Percentiles rank a stretch among this genome's conserved stretches.
These are phyloP conservation scores for Hanseniaspora lindneri DNA, from an alignment of 805 yeast species.

Conservation along the genomic window DNA sequence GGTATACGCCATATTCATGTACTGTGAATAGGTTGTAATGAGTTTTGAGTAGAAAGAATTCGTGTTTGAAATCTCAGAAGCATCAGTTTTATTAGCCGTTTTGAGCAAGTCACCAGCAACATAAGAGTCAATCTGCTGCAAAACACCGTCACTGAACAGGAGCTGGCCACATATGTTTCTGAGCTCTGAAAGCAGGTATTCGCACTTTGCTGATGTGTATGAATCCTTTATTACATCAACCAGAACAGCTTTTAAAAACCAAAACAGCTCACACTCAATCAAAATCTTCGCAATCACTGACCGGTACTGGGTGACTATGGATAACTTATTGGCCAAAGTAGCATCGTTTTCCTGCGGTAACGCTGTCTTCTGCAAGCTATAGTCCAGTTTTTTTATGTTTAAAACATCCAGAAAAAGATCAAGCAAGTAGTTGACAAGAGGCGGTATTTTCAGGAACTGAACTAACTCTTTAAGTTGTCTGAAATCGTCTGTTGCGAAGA, in stretches of 20 bases:
- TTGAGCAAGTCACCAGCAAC: background rate
- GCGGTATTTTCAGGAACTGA: conserved; percentile 48
- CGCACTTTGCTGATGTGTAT: conserved; percentile 36
- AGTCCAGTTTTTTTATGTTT: conserved; percentile 45
- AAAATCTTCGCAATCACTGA: conserved; percentile 49
- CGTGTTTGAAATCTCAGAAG: background rate
- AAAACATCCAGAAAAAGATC: conserved; percentile 63
- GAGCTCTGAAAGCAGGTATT: conserved; percentile 53
- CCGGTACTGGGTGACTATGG: conserved; percentile 48
- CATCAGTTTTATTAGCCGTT: background rate
- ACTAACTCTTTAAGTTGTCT: conserved; percentile 47
- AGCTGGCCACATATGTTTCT: conserved; percentile 16
- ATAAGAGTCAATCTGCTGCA: background rate
- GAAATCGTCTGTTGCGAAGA: conserved; percentile 47
- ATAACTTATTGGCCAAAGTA: conserved; percentile 35
- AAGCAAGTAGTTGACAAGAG: conserved; percentile 49
- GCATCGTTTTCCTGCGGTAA: no score
- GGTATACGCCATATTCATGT: conserved; percentile 22
- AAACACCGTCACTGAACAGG: background rate
- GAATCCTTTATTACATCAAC: conserved; percentile 20
- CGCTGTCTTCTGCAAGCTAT: no score
- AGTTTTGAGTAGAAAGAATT: background rate
- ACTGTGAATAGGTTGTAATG: conserved; percentile 4
- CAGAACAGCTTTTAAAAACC: conserved; percentile 36
- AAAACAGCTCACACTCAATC: conserved; percentile 44